phyloP scores from a whole-genome alignment of 768 basidiomycete genomes.

The Lactarius akahatsu region DNA sequence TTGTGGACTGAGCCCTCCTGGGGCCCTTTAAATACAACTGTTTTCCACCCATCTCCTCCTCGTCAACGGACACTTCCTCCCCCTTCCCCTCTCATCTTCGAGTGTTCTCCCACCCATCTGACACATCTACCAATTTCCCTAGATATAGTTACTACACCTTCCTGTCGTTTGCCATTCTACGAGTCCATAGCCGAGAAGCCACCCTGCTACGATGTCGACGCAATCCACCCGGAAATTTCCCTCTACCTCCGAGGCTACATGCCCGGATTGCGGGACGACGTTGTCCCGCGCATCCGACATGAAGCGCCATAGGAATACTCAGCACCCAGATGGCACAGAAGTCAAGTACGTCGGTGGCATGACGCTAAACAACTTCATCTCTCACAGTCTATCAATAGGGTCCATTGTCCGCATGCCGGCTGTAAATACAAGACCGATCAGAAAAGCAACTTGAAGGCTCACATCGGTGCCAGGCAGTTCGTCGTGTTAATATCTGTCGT shows the following conservation, averaged over 20 bases:
- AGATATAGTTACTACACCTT: neutral
- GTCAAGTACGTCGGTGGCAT: slow-evolving; percentile 15
- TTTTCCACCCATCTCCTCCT: neutral
- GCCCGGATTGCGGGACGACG: slow-evolving; percentile 12
- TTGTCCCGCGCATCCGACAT: slow-evolving; percentile 16
- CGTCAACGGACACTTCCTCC: neutral
- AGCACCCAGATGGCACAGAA: slow-evolving; percentile 14
- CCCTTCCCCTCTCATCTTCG: neutral
- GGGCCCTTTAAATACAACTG: slow-evolving; percentile 18
- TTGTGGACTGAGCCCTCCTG: neutral
- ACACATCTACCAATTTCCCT: neutral
- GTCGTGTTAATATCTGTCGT: neutral
- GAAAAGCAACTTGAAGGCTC: slow-evolving; percentile 7
- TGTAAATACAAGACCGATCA: slow-evolving; percentile 14
- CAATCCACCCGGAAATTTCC: neutral
- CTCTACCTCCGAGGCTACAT: slow-evolving; percentile 1
- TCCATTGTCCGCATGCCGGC: slow-evolving; percentile 4
- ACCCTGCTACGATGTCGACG: neutral
- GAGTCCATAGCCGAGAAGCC: neutral
- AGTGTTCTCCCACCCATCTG: neutral
- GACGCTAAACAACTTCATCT: neutral
- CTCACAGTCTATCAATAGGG: slow-evolving; percentile 7
- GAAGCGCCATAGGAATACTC: slow-evolving; percentile 18
- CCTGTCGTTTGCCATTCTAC: neutral
- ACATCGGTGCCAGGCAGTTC: slow-evolving; percentile 11